Evolutionary conservation across 768 basidiomycete genomes (phyloP).

Genomic region (Kwoniella heveanensis): DNA sequence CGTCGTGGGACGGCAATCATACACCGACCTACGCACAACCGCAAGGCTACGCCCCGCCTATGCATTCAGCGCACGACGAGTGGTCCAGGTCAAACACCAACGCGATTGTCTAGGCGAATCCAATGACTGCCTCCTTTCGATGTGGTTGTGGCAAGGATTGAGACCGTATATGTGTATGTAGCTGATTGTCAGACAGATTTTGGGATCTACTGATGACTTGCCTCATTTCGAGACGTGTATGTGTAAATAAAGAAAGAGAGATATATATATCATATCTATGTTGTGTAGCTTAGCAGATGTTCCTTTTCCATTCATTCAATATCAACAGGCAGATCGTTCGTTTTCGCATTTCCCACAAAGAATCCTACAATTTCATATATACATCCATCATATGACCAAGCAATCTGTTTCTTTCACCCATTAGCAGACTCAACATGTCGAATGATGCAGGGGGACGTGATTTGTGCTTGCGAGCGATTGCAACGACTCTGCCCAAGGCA

Average conservation of each 20-base stretch:
- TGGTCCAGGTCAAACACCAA: slow-evolving; percentile 12
- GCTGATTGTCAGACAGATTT: too few relatives aligned
- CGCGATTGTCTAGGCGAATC: slow-evolving; percentile 10
- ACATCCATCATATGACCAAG: too few relatives aligned
- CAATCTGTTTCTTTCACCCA: neutral
- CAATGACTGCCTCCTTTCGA: neutral
- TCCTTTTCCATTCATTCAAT: neutral
- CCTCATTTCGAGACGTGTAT: neutral
- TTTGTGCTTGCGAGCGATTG: too few relatives aligned
- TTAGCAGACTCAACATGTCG: neutral
- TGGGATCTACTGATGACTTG: too few relatives aligned
- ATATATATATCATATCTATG: too few relatives aligned
- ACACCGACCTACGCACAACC: neutral
- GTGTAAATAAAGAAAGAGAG: neutral
- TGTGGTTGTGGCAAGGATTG: too few relatives aligned
- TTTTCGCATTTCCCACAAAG: neutral
- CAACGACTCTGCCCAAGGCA: too few relatives aligned
- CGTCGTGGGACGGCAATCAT: neutral
- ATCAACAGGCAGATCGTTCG: neutral
- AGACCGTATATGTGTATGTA: too few relatives aligned
- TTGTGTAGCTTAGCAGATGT: neutral
- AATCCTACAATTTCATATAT: neutral
- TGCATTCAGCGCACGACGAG: slow-evolving; percentile 16
- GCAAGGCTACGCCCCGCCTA: slow-evolving; percentile 5
- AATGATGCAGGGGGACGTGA: neutral